Percentiles rank a stretch among this genome's conserved stretches.
phyloP scores from a whole-genome alignment of 2,329 filamentous ascomycete species.

The Aspergillus latus region DNA sequence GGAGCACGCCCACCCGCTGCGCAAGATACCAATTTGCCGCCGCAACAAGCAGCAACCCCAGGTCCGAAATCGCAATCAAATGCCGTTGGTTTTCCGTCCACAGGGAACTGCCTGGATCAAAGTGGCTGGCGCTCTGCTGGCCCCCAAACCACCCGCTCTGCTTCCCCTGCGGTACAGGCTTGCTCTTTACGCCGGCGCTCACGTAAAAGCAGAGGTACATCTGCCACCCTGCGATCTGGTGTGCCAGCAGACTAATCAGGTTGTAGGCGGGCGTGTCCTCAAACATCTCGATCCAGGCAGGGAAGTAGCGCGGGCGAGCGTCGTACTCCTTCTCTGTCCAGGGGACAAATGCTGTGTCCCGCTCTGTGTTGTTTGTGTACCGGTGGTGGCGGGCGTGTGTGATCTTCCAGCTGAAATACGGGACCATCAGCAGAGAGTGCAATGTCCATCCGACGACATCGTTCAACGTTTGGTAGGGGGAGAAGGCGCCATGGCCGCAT shows the following conservation, averaged over 20 bases:
- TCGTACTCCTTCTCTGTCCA: slow-evolving; percentile 39
- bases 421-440: slow-evolving; percentile 67
- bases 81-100: slow-evolving; percentile 59
- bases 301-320: slow-evolving; percentile 45
- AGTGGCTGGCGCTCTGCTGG: slow-evolving; percentile 49
- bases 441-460: slow-evolving; percentile 62
- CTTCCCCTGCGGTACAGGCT: slow-evolving; percentile 29
- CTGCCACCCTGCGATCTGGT: slow-evolving; percentile 67
- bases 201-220: slow-evolving; percentile 63
- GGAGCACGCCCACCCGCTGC: slow-evolving; percentile 56
- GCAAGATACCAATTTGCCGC: slow-evolving; percentile 53
- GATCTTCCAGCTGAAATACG: slow-evolving; percentile 73
- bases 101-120: slow-evolving; percentile 61
- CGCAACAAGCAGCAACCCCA: slow-evolving; percentile 57
- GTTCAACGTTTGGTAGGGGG: slow-evolving; percentile 57
- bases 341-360: slow-evolving; percentile 66
- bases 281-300: slow-evolving; percentile 52
- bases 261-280: slow-evolving; percentile 64
- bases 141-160: slow-evolving; percentile 10
- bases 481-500: slow-evolving; percentile 69
- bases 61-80: slow-evolving; percentile 59
- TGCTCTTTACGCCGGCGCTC: slow-evolving; percentile 50
- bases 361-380: slow-evolving; percentile 66
- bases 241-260: slow-evolving; percentile 55
- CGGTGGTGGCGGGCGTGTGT: slow-evolving; percentile 69